Evolutionary conservation across 108 stramenopile species (phyloP), one percentile per base, ranked within the genome.

Genomic region (Pseudonitzschia multistriata): DNA sequence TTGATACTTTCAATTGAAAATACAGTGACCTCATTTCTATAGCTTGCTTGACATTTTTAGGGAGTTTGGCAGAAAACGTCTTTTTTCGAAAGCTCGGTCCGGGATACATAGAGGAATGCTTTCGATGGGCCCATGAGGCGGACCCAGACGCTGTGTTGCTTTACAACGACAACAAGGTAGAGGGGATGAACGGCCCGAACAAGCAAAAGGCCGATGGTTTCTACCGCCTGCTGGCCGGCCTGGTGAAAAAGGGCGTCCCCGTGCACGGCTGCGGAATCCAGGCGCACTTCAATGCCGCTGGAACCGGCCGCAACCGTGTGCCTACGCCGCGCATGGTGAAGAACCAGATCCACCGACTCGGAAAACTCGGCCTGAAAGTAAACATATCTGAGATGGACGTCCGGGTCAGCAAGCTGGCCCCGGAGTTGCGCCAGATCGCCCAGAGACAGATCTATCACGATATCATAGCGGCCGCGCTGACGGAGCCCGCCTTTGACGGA

Each of bases 371-470:
- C 49, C 67, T 96, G 55, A 83, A 68, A 45, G 96, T 96, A 1
- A 96, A 96, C 66, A 92, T 96, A 64, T 91, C 89, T 28, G 96
- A 96, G 62, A 90, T 96, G 93, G 96, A 96, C 80, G 96, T 96
- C 7, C 86, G 96, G 29, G 86, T 90, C 10, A 81, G 81, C 60
- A 78, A 82, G 45, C 60, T 91, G 39, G 67, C 84, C 28, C 68
- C 64, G 2, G 66, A 81, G 54, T 47, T 88, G 19, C 72, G 76
- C 25, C 80, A 70, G 34, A 62, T 79, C 27, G 91, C 90, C 1
- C 94, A 91, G 65, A 77, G 71, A 21, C 85, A 85, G 68, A 92
- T 95, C 37, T 96, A 92, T 75, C 84, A 86, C 37, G 96, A 94
- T 64, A 79, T 94, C 10, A 66, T 96, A 17, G 83, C 85, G 10